Evolutionary conservation across 2,329 filamentous ascomycete species (phyloP).

Genomic region (Aureobasidium leucospermi): DNA sequence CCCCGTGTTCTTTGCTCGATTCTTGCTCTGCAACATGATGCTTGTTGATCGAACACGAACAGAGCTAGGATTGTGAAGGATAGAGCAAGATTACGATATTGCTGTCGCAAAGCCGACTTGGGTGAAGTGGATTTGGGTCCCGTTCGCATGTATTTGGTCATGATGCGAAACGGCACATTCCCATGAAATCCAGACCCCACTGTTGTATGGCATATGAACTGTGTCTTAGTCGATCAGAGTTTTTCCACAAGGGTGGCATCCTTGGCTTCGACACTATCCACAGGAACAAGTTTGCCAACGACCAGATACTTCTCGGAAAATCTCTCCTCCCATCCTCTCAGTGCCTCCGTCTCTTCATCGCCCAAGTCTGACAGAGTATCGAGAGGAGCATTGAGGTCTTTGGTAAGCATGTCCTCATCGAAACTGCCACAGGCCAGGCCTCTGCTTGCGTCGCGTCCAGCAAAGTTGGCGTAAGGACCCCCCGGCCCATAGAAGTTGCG

Average conservation of each 20-base stretch:
- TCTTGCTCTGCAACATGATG: too few relatives aligned
- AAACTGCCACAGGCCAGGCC: conserved; percentile 89
- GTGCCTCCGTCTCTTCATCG: conserved; percentile 69
- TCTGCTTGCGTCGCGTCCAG: conserved; percentile 80
- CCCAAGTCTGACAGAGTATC: conserved; percentile 68
- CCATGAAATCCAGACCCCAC: too few relatives aligned
- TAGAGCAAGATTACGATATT: too few relatives aligned
- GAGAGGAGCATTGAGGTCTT: conserved; percentile 76
- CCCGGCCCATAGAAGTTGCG: conserved; percentile 95
- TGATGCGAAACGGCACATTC: too few relatives aligned
- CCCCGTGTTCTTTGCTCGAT: too few relatives aligned
- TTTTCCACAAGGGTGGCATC: background rate
- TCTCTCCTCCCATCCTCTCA: conserved; percentile 86
- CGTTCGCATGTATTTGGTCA: too few relatives aligned
- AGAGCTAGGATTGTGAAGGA: too few relatives aligned
- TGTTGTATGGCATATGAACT: too few relatives aligned
- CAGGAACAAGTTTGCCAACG: conserved; percentile 76
- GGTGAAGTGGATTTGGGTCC: too few relatives aligned
- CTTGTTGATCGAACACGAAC: too few relatives aligned
- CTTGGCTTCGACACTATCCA: conserved; percentile 34
- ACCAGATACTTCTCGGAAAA: conserved; percentile 92
- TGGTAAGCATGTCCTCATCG: conserved; percentile 89
- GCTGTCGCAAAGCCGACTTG: too few relatives aligned
- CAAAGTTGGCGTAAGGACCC: conserved; percentile 93
- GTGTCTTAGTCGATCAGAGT: background rate